Evolutionary conservation across 169 alveolate genomes (phyloP), one percentile per base, ranked within the genome.

Genomic region (Amoebophrya sp.): DNA sequence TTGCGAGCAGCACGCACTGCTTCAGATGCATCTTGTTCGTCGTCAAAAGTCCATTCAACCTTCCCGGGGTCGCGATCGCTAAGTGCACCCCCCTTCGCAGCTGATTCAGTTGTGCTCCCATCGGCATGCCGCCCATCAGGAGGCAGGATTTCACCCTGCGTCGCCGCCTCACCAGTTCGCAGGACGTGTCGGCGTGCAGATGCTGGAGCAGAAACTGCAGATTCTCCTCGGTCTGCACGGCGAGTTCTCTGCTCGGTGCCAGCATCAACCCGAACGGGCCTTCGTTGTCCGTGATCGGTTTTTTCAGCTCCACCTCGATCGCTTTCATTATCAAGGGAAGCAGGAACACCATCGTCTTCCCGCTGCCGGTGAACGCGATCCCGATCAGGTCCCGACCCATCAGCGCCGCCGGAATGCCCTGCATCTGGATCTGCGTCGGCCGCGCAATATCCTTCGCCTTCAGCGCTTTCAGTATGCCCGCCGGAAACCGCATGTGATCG

Each of bases 61-160:
- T 92, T 5, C 99, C 99, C 0, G 99, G 99, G 13, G 99, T 98
- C 39, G 99, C 99, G 38, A 98, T 98, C n/a, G 98, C 95, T 93
- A 97, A 95, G 94, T 99, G 99, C 20, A 97, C 95, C 13, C 99
- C 99, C 41, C 94, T 92, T 88, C 94, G 93, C 31, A 96, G 89
- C 40, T 91, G 88, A 43, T 39, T 16, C n/a, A 91, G 91, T 40
- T 92, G 93, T 45, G 92, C 78, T 0, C 93, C 92, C 18, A 91
- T 90, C 45, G 90, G 88, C 23, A 58, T 88, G 40, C 93, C 93
- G 0, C 93, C 93, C 26, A 92, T 92, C 29, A 90, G 58, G 88
- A 92, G 90, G 16, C 58, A 90, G 70, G 41, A 88, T 29, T 58
- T 31, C 0, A 88, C 18, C 13, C 90, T 13, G 29, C 78, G 90